A percentile compares a stretch with the other conserved stretches of the same genome.
Conservation (phyloP, 768 basidiomycete species). For the Filobasidium wieringae region DNA sequence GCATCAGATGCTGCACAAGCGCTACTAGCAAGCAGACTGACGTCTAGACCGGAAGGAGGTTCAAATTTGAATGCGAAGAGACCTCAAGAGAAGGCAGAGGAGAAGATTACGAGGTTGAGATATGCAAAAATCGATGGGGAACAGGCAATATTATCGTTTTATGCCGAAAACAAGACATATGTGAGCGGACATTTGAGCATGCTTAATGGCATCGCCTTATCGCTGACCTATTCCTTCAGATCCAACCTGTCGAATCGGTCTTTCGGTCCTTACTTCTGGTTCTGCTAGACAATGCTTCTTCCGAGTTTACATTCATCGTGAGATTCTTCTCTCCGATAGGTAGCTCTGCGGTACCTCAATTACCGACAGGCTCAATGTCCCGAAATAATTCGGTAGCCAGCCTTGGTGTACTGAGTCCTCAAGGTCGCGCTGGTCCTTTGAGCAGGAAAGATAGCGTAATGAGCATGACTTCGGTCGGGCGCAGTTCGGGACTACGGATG, state of each 20-base stretch:
- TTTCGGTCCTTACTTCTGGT: conserved; percentile 77
- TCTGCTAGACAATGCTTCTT: conserved; percentile 84
- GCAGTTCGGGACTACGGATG: neutral
- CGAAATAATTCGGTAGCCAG: neutral
- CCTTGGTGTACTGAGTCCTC: neutral
- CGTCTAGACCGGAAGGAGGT: conserved; percentile 9
- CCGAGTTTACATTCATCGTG: conserved; percentile 79
- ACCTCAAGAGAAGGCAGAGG: conserved; percentile 17
- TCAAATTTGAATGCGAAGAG: conserved; percentile 41
- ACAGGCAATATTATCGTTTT: conserved; percentile 62
- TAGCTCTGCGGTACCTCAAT: neutral
- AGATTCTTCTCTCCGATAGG: conserved; percentile 57
- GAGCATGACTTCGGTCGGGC: neutral
- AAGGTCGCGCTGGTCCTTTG: neutral
- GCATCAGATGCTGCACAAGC: conserved; percentile 35
- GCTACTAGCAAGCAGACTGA: neutral
- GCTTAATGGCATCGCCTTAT: neutral
- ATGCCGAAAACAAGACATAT: conserved; percentile 77
- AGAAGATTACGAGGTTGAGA: conserved; percentile 46
- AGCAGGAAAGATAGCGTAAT: neutral
- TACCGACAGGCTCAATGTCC: neutral
- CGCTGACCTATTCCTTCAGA: conserved; percentile 42
- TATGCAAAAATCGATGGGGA: conserved; percentile 69
- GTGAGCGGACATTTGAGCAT: conserved; percentile 44
- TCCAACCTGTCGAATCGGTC: conserved; percentile 69